Conservation (phyloP, 2,329 filamentous ascomycete species). For the Teratosphaeria zuluensis region DNA sequence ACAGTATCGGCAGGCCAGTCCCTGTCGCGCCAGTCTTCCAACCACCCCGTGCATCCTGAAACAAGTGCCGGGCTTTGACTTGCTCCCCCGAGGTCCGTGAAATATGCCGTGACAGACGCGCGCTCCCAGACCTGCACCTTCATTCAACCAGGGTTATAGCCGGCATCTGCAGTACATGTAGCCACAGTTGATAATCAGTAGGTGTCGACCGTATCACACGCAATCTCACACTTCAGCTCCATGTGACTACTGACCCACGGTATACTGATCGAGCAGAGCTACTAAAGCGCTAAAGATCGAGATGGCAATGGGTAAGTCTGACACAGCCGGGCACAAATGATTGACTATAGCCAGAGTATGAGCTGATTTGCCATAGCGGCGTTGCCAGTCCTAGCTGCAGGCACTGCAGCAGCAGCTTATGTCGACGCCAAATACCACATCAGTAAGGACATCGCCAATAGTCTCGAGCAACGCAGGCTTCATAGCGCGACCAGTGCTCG, state of each 20-base stretch:
- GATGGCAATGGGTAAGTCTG: background rate
- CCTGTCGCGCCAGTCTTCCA: no score
- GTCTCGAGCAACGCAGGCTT: slow-evolving; percentile 36
- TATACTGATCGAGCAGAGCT: background rate
- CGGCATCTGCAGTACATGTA: background rate
- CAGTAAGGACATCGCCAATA: slow-evolving; percentile 45
- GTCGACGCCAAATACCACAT: slow-evolving; percentile 61
- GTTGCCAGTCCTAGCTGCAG: background rate
- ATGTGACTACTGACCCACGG: background rate
- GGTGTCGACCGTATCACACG: background rate
- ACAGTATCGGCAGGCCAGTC: no score
- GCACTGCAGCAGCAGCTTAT: slow-evolving; percentile 36
- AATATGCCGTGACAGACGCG: background rate
- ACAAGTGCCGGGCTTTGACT: background rate
- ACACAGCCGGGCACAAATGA: background rate
- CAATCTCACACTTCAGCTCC: background rate
- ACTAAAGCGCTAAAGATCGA: background rate
- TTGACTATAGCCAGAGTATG: background rate
- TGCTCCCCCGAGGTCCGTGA: background rate
- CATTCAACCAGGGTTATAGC: background rate
- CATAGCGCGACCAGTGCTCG: slow-evolving; percentile 20
- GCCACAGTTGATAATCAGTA: background rate
- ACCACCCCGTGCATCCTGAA: background rate
- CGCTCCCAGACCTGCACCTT: background rate
- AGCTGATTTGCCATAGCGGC: background rate